Evolutionary conservation across 164 flowering plant genomes (phyloP).

Genomic region (Buxus sempervirens): DNA sequence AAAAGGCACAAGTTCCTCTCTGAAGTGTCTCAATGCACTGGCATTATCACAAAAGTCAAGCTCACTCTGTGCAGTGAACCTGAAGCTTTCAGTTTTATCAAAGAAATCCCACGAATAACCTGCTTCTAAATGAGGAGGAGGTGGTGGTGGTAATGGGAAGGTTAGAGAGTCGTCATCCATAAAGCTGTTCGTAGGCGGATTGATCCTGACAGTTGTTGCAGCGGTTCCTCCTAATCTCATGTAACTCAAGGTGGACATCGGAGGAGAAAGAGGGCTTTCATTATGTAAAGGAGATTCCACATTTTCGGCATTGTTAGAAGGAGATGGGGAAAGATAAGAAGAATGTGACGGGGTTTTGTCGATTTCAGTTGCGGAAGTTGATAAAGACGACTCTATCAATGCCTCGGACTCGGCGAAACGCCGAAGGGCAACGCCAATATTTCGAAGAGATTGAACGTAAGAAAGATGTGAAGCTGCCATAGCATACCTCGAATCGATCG

Average conservation of each 20-base stretch:
- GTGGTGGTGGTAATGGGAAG: conserved; percentile 53
- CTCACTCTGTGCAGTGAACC: conserved; percentile 37
- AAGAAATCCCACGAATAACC: conserved; percentile 85
- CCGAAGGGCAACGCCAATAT: conserved; percentile 70
- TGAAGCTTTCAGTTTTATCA: conserved; percentile 48
- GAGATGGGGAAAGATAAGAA: conserved; percentile 76
- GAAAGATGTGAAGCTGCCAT: conserved; percentile 83
- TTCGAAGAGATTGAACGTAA: conserved; percentile 61
- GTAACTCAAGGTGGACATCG: conserved; percentile 44
- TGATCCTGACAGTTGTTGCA: conserved; percentile 56
- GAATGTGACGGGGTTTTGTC: conserved; percentile 83
- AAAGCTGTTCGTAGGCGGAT: conserved; percentile 30
- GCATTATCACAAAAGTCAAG: conserved; percentile 29
- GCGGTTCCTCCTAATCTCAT: conserved; percentile 55
- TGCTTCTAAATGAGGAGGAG: conserved; percentile 57
- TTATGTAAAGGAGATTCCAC: conserved; percentile 45
- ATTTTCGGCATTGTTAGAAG: conserved; percentile 50
- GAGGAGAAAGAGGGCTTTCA: conserved; percentile 49
- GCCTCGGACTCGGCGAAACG: conserved; percentile 79
- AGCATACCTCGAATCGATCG: conserved; percentile 73
- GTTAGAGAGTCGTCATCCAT: conserved; percentile 47
- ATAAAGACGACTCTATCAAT: conserved; percentile 54
- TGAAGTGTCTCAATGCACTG: conserved; percentile 28
- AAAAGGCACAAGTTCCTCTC: conserved; percentile 15
- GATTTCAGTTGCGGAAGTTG: conserved; percentile 51